phyloP scores from a whole-genome alignment of 2,329 filamentous ascomycete genomes.

The Mycogone perniciosa region DNA sequence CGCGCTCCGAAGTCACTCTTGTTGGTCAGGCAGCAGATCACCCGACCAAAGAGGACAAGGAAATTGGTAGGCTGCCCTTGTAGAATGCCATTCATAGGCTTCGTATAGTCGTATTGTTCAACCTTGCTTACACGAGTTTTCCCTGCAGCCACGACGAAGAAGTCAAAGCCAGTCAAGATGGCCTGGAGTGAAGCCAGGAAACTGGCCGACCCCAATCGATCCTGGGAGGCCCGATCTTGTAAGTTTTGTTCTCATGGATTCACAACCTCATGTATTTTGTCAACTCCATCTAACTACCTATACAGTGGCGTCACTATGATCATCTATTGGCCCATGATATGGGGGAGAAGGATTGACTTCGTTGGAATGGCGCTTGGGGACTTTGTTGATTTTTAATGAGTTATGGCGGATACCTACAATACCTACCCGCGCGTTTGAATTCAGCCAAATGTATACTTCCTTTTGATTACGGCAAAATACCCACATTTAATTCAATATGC shows the following conservation, averaged over 20 bases:
- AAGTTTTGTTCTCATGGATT: neutral
- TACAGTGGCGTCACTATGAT: too few relatives aligned
- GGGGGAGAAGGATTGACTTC: neutral
- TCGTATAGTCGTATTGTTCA: too few relatives aligned
- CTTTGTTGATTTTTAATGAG: too few relatives aligned
- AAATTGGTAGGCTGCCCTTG: neutral
- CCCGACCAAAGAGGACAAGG: neutral
- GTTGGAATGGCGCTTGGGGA: neutral
- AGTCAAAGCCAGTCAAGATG: constrained; percentile 1
- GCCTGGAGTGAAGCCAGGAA: constrained; percentile 8
- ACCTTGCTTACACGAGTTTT: neutral
- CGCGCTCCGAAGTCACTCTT: constrained; percentile 6
- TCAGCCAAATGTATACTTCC: too few relatives aligned
- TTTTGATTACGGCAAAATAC: neutral
- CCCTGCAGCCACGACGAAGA: too few relatives aligned
- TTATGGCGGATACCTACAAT: neutral
- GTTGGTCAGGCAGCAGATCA: neutral
- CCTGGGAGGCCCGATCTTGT: constrained; percentile 6
- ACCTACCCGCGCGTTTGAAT: neutral
- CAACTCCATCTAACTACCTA: neutral
- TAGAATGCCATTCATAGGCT: too few relatives aligned
- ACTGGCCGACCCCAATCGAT: neutral
- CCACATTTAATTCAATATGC: constrained; percentile 14
- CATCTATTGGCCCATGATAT: too few relatives aligned
- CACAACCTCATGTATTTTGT: neutral